Evolutionary conservation across 2,329 filamentous ascomycete species (phyloP).

Genomic region (Alternaria brassicae): DNA sequence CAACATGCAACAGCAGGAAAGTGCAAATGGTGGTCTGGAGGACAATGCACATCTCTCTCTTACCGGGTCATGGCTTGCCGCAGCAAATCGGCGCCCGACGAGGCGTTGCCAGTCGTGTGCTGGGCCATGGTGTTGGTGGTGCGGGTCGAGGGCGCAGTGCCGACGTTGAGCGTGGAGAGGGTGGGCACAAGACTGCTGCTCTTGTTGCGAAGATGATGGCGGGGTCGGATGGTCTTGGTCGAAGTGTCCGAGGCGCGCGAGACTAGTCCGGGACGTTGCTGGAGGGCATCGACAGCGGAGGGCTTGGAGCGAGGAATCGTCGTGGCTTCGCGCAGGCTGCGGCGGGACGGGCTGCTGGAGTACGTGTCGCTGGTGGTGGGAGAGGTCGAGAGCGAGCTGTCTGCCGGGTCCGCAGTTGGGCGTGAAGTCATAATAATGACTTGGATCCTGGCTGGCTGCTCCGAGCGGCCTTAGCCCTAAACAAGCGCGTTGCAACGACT

Average conservation of each 20-base stretch:
- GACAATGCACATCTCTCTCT: slow-evolving; percentile 55
- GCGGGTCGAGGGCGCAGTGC: slow-evolving; percentile 38
- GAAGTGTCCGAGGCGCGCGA: slow-evolving; percentile 41
- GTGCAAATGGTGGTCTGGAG: background rate
- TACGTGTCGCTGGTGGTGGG: slow-evolving; percentile 19
- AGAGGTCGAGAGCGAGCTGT: slow-evolving; percentile 22
- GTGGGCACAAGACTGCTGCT: slow-evolving; percentile 55
- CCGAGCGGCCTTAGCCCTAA: slow-evolving; percentile 43
- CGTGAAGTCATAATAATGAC: slow-evolving; percentile 48
- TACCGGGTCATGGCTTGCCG: slow-evolving; percentile 66
- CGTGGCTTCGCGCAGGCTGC: slow-evolving; percentile 23
- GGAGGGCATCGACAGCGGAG: slow-evolving; percentile 40
- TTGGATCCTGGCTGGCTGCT: slow-evolving; percentile 36
- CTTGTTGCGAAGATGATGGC: slow-evolving; percentile 47
- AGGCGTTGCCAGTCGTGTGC: slow-evolving; percentile 48
- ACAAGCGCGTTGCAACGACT: slow-evolving; percentile 37
- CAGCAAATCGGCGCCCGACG: slow-evolving; percentile 63
- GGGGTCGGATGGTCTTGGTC: slow-evolving; percentile 39
- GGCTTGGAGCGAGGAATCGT: slow-evolving; percentile 25
- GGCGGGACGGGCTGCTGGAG: slow-evolving; percentile 24
- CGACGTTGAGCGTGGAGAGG: slow-evolving; percentile 48
- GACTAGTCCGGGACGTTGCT: slow-evolving; percentile 41
- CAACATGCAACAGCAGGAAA: no score
- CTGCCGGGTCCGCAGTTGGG: slow-evolving; percentile 32
- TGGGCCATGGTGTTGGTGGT: slow-evolving; percentile 44